Base-by-base conservation (phyloP, 495 filamentous ascomycete species). In the Venustampulla echinocandica region DNA sequence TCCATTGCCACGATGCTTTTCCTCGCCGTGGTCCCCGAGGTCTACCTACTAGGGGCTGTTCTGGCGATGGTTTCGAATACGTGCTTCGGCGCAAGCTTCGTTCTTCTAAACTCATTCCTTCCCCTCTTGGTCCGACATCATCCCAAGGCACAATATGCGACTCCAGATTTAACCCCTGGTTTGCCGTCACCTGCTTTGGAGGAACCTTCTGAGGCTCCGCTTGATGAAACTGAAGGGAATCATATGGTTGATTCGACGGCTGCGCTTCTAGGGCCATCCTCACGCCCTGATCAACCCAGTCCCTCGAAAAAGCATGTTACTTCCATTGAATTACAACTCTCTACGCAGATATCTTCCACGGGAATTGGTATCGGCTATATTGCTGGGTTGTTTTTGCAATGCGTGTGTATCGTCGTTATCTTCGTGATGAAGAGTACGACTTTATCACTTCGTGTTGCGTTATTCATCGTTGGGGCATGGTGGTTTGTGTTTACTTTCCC, bases 401-500 rank as follows among this genome's bases (percentile, higher is more conserved):
- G 80, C 42, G 62, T 87, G 19, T 81, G 80, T 39, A 90, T 95
- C 40, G 53, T 80, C 9, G 74, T 93, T 18, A 70, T 93, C 5
- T 62, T 86, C 13, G 53, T 65, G 21, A 82, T 82, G 52, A 71
- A 76, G n/a, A 84, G 83, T 44, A 82, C 84, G 9, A 84, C 82
- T 0, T 82, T 84, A 64, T 83, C 82, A 2, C 73, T 92, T 41
- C 81, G 90, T 27, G 67, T 95, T 23, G 87, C 90, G 2, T 73
- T 98, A 9, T 90, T 93, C 57, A 59, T 87, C 30, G 80, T 96
- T 41, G 92, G 92, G 11, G 62, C 80, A n/a, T 98, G 92, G 92
- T 97, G 92, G 92, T 81, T 92, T 42, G 42, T 79, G 27, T 97
- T 98, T 57, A 90, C 89, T 10, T 78, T 96, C 43, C 92, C 92